Conservation (phyloP, 805 yeast species). For the Zygoascus flipseniorum region DNA sequence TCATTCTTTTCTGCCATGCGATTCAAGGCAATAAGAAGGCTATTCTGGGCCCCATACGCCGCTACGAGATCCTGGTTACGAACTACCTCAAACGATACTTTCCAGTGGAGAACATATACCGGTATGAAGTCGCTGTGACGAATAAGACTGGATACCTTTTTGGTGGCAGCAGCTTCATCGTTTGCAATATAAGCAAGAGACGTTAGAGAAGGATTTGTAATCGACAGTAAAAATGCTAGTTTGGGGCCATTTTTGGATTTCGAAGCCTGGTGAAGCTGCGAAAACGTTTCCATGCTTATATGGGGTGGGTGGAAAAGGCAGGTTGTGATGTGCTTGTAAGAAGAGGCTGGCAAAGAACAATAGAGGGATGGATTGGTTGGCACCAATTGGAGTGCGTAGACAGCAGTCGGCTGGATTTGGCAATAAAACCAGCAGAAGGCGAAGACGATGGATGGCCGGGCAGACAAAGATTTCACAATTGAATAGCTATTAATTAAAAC, state of each 20-base stretch:
- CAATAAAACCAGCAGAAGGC: no score
- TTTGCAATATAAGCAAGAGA: background rate
- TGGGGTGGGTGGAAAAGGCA: no score
- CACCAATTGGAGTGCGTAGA: no score
- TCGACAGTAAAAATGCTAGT: background rate
- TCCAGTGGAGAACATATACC: constrained; percentile 20
- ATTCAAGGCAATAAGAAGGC: constrained; percentile 32
- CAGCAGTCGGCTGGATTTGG: no score
- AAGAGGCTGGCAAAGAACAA: no score
- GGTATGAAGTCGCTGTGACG: constrained; percentile 4
- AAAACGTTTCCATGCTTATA: background rate
- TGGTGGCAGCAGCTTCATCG: background rate
- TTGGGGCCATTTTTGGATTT: background rate
- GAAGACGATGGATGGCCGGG: no score
- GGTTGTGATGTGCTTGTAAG: no score
- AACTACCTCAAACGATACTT: constrained; percentile 16
- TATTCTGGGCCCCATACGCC: constrained; percentile 22
- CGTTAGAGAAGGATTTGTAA: background rate
- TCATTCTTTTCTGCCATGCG: constrained; percentile 79
- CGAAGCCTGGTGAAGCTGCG: background rate
- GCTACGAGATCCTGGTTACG: constrained; percentile 14
- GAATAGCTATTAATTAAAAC: no score
- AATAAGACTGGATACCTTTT: background rate
- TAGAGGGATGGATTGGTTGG: no score
- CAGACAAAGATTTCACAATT: no score